Evolutionary conservation across 73 alveolate genomes (phyloP).

Genomic region (Paramecium sexaurelia): DNA sequence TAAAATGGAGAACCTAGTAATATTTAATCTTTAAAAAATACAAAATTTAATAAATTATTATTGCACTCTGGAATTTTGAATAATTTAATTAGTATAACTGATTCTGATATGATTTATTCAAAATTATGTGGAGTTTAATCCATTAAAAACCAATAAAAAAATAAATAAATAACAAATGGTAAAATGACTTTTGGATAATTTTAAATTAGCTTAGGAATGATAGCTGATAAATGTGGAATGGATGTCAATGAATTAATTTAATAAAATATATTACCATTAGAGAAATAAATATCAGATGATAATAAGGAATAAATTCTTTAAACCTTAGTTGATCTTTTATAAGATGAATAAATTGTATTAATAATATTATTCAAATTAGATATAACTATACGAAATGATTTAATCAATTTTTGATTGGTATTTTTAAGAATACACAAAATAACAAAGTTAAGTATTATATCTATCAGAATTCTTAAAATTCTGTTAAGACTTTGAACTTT

Average conservation of each 20-base stretch:
- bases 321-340: neutral
- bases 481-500: neutral
- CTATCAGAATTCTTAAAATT: constrained; percentile 21
- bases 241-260: neutral
- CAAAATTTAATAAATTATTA: constrained; percentile 36
- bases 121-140: constrained; percentile 18
- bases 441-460: neutral
- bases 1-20: constrained; percentile 44
- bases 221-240: constrained; percentile 37
- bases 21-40: constrained; percentile 27
- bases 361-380: neutral
- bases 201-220: neutral
- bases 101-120: constrained; percentile 17
- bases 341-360: constrained; percentile 39
- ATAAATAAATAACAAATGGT: neutral
- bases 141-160: neutral
- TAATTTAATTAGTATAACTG: neutral
- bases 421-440: neutral
- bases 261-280: neutral
- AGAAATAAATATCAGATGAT: constrained; percentile 28
- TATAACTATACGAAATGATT: neutral
- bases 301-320: constrained; percentile 27
- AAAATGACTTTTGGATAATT: constrained; percentile 35
- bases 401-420: constrained; percentile 17
- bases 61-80: neutral